phyloP scores from a whole-genome alignment of 2,329 filamentous ascomycete genomes.

The Phyllosticta citribraziliensis region DNA sequence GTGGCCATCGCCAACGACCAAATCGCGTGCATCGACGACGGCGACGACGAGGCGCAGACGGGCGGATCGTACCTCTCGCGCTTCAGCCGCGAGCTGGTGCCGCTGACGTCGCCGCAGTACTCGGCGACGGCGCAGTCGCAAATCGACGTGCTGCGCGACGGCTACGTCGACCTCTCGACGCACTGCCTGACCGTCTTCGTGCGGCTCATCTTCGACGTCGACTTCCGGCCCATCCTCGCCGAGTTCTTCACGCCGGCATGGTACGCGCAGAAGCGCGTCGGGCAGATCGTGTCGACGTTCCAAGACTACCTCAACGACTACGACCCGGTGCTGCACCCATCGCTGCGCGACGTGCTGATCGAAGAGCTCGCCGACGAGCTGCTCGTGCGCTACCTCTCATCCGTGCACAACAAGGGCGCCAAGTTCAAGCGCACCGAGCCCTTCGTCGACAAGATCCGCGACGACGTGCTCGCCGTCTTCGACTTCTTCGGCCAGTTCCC shows the following conservation, averaged over 20 bases:
- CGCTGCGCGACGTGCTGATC: slow-evolving; percentile 80
- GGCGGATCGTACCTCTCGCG: slow-evolving; percentile 78
- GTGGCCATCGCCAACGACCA: slow-evolving; percentile 96
- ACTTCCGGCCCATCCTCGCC: slow-evolving; percentile 73
- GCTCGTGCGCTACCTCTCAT: slow-evolving; percentile 71
- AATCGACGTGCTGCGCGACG: slow-evolving; percentile 67
- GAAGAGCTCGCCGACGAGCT: slow-evolving; percentile 91
- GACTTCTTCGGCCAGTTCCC: slow-evolving; percentile 69
- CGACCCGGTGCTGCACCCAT: slow-evolving; percentile 70
- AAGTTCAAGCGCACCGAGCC: slow-evolving; percentile 81
- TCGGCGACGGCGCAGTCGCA: slow-evolving; percentile 62
- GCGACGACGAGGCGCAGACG: slow-evolving; percentile 36
- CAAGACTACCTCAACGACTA: slow-evolving; percentile 93
- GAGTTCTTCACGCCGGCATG: slow-evolving; percentile 87
- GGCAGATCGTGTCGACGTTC: slow-evolving; percentile 87
- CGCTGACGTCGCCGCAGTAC: slow-evolving; percentile 71
- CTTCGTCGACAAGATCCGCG: slow-evolving; percentile 86
- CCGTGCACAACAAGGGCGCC: slow-evolving; percentile 79
- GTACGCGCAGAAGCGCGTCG: slow-evolving; percentile 81
- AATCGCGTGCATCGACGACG: slow-evolving; percentile 92
- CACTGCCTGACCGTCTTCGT: slow-evolving; percentile 87
- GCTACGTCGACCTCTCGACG: slow-evolving; percentile 89
- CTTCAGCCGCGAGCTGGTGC: slow-evolving; percentile 75
- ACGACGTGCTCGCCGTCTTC: slow-evolving; percentile 84
- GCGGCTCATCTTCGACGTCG: slow-evolving; percentile 76